phyloP scores from a whole-genome alignment of 148 eudicot species.

The Dysphania ambrosioides region DNA sequence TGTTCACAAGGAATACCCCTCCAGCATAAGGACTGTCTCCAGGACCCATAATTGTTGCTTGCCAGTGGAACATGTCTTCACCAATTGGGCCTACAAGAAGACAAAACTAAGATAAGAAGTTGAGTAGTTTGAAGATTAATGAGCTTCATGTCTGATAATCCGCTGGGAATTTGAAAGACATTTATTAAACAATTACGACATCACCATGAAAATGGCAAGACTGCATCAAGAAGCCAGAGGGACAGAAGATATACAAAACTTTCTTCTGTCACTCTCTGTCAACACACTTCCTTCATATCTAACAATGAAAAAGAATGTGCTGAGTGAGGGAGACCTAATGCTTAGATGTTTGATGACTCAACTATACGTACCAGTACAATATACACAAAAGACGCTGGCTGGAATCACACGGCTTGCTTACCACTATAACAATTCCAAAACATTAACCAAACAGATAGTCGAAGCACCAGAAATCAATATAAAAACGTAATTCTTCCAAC shows the following conservation, averaged over 20 bases:
- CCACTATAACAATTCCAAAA: too few species aligned
- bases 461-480: not conserved
- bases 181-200: not conserved
- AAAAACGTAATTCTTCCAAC: not conserved
- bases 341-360: too few species aligned
- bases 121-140: not conserved
- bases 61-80: slow-evolving; percentile 69
- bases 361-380: too few species aligned
- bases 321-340: not conserved
- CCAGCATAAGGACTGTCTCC: slow-evolving; percentile 68
- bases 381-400: not conserved
- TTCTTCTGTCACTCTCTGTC: not conserved
- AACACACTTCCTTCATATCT: not conserved
- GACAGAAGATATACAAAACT: not conserved
- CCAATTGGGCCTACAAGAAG: slow-evolving; percentile 43
- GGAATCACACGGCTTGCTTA: not conserved
- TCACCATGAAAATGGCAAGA: not conserved
- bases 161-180: not conserved
- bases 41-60: slow-evolving; percentile 68
- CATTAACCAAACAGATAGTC: not conserved
- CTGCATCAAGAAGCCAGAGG: not conserved
- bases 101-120: not conserved
- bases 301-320: not conserved
- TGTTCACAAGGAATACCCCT: slow-evolving; percentile 58
- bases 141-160: not conserved